Conservation (phyloP, 2,329 filamentous ascomycete species). For the Colletotrichum graminicola region DNA sequence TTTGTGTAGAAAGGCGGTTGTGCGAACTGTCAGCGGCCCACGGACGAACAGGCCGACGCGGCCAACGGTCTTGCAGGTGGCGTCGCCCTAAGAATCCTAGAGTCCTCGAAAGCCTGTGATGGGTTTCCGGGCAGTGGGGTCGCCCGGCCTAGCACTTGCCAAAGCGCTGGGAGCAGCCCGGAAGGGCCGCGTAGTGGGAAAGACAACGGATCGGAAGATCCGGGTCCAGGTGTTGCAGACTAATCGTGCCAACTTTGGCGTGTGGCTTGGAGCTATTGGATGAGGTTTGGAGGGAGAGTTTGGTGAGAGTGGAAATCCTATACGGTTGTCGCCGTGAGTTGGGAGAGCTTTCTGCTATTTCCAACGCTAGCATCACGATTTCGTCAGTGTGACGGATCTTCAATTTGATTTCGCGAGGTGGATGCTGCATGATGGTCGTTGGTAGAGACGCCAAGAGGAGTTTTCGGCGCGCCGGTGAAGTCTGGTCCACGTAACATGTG, state of each 20-base stretch:
- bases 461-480: background rate
- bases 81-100: background rate
- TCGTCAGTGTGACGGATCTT: background rate
- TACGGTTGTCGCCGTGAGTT: constrained; percentile 12
- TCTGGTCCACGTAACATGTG: constrained; percentile 6
- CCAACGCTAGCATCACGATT: constrained; percentile 1
- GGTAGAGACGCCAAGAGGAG: constrained; percentile 24
- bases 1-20: background rate
- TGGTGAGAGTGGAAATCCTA: background rate
- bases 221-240: background rate
- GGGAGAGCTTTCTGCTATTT: constrained; percentile 9
- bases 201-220: background rate
- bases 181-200: background rate
- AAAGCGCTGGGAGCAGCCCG: background rate
- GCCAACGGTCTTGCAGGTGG: background rate
- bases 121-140: background rate
- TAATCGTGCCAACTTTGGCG: constrained; percentile 5
- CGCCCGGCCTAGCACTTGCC: background rate
- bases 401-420: background rate
- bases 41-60: background rate
- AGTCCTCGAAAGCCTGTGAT: constrained; percentile 13
- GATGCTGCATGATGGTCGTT: background rate
- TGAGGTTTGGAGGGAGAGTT: background rate
- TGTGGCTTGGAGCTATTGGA: background rate
- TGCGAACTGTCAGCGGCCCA: background rate